Evolutionary conservation across 805 yeast species (phyloP).

Genomic region (Schwanniomyces vanrijiae): DNA sequence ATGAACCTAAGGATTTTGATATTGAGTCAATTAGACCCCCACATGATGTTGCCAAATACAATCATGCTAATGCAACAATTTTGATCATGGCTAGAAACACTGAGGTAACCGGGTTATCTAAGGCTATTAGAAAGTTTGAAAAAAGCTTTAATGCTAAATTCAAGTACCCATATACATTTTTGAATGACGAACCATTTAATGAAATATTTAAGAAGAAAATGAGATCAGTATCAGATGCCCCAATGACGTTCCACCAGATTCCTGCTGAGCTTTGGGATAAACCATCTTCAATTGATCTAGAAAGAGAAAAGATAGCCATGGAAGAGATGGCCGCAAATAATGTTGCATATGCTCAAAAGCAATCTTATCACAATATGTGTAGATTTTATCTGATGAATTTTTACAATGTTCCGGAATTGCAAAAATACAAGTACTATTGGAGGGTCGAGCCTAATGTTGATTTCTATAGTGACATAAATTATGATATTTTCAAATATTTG

Average conservation of each 20-base stretch:
- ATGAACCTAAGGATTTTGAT: conserved; percentile 48
- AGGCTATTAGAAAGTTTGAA: conserved; percentile 63
- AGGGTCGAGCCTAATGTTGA: conserved; percentile 74
- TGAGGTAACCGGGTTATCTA: conserved; percentile 50
- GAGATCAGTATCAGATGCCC: conserved; percentile 26
- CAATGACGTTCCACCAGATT: conserved; percentile 40
- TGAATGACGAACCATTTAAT: conserved; percentile 69
- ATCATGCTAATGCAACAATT: conserved; percentile 73
- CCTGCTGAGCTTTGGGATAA: conserved; percentile 52
- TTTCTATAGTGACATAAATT: conserved; percentile 66
- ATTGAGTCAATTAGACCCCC: conserved; percentile 29
- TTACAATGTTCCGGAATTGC: conserved; percentile 61
- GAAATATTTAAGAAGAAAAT: conserved; percentile 53
- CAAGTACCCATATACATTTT: conserved; percentile 76
- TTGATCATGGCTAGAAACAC: conserved; percentile 69
- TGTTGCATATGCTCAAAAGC: conserved; percentile 60
- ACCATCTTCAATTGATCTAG: conserved; percentile 56
- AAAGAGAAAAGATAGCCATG: conserved; percentile 41
- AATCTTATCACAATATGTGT: conserved; percentile 82
- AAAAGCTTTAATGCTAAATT: conserved; percentile 64
- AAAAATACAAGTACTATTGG: conserved; percentile 73
- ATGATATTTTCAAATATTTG: conserved; percentile 78
- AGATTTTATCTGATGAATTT: conserved; percentile 70
- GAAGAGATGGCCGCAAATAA: conserved; percentile 38
- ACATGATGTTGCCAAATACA: conserved; percentile 21